These are phyloP conservation scores for Phytophthora ramorum DNA, from an alignment of 352 stramenopile genomes.

Conservation along the genomic window DNA sequence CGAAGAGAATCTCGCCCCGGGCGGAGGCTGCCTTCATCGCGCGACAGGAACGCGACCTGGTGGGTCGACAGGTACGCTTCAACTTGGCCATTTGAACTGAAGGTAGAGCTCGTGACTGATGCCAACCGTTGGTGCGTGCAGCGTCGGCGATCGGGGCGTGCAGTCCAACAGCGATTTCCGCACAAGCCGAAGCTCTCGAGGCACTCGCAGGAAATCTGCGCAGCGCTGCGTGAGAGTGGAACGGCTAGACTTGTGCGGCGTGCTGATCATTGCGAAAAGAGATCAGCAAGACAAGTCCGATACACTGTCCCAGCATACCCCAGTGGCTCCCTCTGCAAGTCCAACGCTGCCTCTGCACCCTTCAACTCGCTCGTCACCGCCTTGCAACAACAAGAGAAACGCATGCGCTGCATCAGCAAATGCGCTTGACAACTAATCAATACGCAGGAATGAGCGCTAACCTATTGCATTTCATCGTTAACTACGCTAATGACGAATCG, in stretches of 20 bases:
- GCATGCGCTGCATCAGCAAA: conserved; percentile 11
- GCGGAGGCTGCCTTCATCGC: conserved; percentile 33
- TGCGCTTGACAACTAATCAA: background rate
- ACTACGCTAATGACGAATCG: conserved; percentile 35
- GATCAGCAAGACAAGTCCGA: background rate
- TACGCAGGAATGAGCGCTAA: conserved; percentile 36
- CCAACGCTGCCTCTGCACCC: background rate
- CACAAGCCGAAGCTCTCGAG: conserved; percentile 39
- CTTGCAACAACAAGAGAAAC: conserved; percentile 16
- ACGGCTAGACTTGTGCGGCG: conserved; percentile 11
- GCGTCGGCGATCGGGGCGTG: conserved; percentile 9
- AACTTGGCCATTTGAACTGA: background rate
- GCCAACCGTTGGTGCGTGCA: background rate
- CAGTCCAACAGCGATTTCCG: conserved; percentile 19
- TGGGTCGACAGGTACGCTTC: conserved; percentile 19
- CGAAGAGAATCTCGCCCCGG: conserved; percentile 11
- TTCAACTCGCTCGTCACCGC: conserved; percentile 13
- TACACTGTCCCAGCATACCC: conserved; percentile 7
- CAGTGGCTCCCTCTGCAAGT: background rate
- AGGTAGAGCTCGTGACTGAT: background rate
- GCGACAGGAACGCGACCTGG: conserved; percentile 32
- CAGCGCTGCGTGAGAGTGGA: conserved; percentile 10
- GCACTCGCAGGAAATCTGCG: conserved; percentile 37
- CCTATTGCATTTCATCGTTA: conserved; percentile 52
- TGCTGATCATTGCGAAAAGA: conserved; percentile 1